Conservation (phyloP, 2,329 filamentous ascomycete genomes). For the Xylaria sp. region DNA sequence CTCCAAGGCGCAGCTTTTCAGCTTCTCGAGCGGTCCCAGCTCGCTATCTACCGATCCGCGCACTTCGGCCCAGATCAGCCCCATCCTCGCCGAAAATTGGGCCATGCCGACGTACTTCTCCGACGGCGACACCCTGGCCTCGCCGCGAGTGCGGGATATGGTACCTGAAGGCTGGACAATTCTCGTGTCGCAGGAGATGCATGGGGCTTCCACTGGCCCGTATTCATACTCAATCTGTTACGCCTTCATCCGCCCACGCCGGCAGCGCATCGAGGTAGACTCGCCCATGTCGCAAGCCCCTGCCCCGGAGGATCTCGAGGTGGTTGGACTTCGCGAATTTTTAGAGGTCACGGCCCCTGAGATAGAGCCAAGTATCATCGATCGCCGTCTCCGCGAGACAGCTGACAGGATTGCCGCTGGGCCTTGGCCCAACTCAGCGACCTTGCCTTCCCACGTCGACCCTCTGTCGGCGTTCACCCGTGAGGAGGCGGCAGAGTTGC, state of each 20-base stretch:
- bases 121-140: neutral
- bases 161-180: conserved; percentile 29
- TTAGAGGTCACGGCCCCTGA: neutral
- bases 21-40: conserved; percentile 31
- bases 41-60: conserved; percentile 19
- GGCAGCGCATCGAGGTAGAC: conserved; percentile 7
- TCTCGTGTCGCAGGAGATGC: conserved; percentile 19
- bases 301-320: neutral
- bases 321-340: neutral
- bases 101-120: neutral
- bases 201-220: no score
- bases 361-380: neutral
- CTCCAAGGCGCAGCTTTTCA: conserved; percentile 28
- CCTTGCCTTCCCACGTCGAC: neutral
- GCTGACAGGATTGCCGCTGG: neutral
- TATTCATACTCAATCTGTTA: conserved; percentile 21
- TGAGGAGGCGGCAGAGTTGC: no score
- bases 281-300: neutral
- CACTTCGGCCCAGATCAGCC: conserved; percentile 21
- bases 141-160: conserved; percentile 28
- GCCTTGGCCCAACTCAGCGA: neutral
- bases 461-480: neutral
- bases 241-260: conserved; percentile 30
- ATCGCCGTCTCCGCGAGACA: neutral
- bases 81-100: conserved; percentile 33